Evolutionary conservation across 2,329 filamentous ascomycete species (phyloP).

Genomic region (Ophiocordyceps camponoti-leonardi): DNA sequence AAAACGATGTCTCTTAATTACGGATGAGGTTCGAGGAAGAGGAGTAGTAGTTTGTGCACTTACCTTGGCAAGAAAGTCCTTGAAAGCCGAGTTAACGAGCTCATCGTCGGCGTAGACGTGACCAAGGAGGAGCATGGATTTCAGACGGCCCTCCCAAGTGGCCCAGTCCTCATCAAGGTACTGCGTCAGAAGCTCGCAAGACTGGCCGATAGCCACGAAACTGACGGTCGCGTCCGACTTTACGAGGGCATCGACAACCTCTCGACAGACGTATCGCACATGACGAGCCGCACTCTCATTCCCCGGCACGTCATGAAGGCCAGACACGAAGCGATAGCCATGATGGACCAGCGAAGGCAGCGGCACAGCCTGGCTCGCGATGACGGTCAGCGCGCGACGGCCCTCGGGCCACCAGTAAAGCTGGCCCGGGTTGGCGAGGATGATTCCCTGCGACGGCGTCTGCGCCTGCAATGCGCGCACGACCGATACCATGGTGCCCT

Average conservation of each 20-base stretch:
- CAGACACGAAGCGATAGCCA: slow-evolving; percentile 30
- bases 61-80: slow-evolving; percentile 33
- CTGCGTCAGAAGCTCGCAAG: slow-evolving; percentile 36
- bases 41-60: slow-evolving; percentile 7
- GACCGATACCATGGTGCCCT: slow-evolving; percentile 54
- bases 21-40: background rate
- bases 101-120: slow-evolving; percentile 21
- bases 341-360: slow-evolving; percentile 45
- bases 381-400: slow-evolving; percentile 39
- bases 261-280: slow-evolving; percentile 46
- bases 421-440: slow-evolving; percentile 67
- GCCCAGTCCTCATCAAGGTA: slow-evolving; percentile 42
- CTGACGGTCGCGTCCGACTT: slow-evolving; percentile 39
- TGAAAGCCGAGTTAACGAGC: slow-evolving; percentile 26
- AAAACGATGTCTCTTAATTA: background rate
- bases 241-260: slow-evolving; percentile 34
- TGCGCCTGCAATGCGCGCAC: slow-evolving; percentile 27
- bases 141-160: slow-evolving; percentile 23
- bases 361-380: slow-evolving; percentile 39
- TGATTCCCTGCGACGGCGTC: slow-evolving; percentile 33
- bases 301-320: slow-evolving; percentile 43
- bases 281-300: slow-evolving; percentile 44
- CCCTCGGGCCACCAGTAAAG: slow-evolving; percentile 56
- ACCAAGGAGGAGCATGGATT: slow-evolving; percentile 32
- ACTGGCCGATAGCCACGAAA: slow-evolving; percentile 54